These are phyloP conservation scores for Ephemerocybe angulata DNA, from an alignment of 768 basidiomycete species.

Conservation along the genomic window DNA sequence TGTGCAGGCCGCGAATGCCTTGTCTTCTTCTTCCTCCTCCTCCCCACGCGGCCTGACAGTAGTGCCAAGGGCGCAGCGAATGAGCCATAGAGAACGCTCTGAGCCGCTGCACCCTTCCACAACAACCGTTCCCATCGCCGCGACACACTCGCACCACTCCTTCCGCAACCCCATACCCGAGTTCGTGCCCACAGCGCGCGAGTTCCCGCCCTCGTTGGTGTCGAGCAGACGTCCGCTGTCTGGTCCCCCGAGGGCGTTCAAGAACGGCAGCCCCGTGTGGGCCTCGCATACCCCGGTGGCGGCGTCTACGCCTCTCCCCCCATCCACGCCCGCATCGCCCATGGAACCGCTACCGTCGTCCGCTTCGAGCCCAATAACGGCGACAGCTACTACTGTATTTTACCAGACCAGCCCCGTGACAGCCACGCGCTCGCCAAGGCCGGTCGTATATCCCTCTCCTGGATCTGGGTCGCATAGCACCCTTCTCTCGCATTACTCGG, in stretches of 20 bases:
- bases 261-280: constrained; percentile 36
- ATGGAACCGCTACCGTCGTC: constrained; percentile 19
- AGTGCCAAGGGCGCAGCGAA: constrained; percentile 22
- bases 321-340: constrained; percentile 44
- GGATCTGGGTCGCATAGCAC: constrained; percentile 41
- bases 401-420: constrained; percentile 62
- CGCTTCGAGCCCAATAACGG: constrained; percentile 26
- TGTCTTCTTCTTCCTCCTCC: constrained; percentile 11
- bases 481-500: constrained; percentile 40
- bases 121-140: no score
- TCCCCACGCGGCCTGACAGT: constrained; percentile 12
- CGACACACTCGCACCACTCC: no score
- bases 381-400: constrained; percentile 55
- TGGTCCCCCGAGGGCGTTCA: constrained; percentile 34
- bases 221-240: constrained; percentile 41
- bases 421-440: constrained; percentile 45
- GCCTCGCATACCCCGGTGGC: constrained; percentile 32
- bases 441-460: constrained; percentile 43
- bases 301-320: constrained; percentile 41
- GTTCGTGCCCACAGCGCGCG: constrained; percentile 30
- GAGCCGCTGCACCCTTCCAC: constrained; percentile 22
- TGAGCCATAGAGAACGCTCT: constrained; percentile 20
- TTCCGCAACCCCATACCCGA: constrained; percentile 24
- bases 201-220: constrained; percentile 30
- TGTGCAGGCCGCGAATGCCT: background rate